Evolutionary conservation across 2,329 filamentous ascomycete genomes (phyloP), one percentile per base, ranked within the genome.

Genomic region (Colletotrichum nymphaeae): DNA sequence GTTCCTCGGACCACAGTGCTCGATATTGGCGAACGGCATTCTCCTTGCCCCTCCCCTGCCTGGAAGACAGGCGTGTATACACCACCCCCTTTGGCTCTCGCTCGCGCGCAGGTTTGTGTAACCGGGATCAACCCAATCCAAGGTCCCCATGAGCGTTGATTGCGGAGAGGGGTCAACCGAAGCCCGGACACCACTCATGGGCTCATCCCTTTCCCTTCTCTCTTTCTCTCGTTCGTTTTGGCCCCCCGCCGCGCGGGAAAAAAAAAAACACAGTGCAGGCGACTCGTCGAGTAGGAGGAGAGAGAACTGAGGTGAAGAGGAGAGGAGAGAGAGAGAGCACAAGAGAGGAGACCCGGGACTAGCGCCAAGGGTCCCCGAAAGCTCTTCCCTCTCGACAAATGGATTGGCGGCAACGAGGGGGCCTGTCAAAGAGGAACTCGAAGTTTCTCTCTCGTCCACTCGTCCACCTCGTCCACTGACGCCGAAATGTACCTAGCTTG

Each of bases 1-100:
- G 70, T 70, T 73, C 70, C 46, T 65, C 60, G 60, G 67, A 57
- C 70, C 53, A 65, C 66, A 70, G 70, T 73, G 70, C 67, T 65
- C 59, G 52, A 63, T 37, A 37, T 24, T 28, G 69, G 35, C 58
- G 32, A 56, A 72, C 69, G 59, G 52, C 37, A 16, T 53, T 55
- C 53, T 69, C 59, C 56, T 69, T 63, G 64, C 53, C 37, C 28
- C n/a, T 42, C 65, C 52, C 42, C 52, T 60, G 14, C 19, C 32
- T 42, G 53, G 6, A 12, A 56, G 28, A 49, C 16, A 49, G 42
- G 42, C 42, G 42, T 49, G 19, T 49, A n/a, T 22, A 49, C 19
- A n/a, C 42, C 42, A 22, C 19, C 42, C 42, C 42, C 42, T 22
- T 14, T 56, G n/a, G 53, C 53, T 24, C 49, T 55, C 52, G n/a